phyloP scores from a whole-genome alignment of 2,329 filamentous ascomycete genomes.

The Monilinia aucupariae region DNA sequence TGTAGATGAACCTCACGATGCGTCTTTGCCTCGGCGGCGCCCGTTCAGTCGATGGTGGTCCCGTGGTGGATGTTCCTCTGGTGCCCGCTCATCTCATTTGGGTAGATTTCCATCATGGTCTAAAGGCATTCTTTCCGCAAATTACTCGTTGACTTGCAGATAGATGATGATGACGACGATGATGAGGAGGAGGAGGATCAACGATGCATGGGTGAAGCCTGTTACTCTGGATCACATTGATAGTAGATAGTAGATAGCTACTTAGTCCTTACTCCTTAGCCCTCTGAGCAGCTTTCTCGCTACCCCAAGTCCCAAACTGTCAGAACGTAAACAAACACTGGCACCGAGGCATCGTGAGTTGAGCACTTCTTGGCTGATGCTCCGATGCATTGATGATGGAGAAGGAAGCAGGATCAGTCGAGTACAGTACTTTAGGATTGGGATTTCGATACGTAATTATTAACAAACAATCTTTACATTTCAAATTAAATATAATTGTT shows the following conservation, averaged over 20 bases:
- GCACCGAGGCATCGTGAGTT: slow-evolving; percentile 11
- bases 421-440: slow-evolving; percentile 17
- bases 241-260: not conserved
- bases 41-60: slow-evolving; percentile 5
- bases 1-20: not conserved
- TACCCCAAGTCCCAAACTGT: not conserved
- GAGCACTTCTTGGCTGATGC: slow-evolving; percentile 16
- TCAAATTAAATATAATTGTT: too few relatives aligned
- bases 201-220: slow-evolving; percentile 15
- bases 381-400: slow-evolving; percentile 15
- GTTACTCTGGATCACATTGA: slow-evolving; percentile 3
- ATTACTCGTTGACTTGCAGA: slow-evolving; percentile 19
- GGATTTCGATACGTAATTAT: too few relatives aligned
- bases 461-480: too few relatives aligned
- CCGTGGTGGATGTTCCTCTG: not conserved
- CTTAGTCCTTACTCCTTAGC: too few relatives aligned
- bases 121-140: slow-evolving; percentile 5
- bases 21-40: not conserved
- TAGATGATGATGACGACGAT: not conserved
- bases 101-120: not conserved
- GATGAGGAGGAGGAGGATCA: slow-evolving; percentile 15
- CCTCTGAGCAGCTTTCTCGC: slow-evolving; percentile 5
- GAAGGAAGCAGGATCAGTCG: slow-evolving; percentile 1
- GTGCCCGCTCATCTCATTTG: slow-evolving; percentile 2
- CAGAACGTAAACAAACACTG: slow-evolving; percentile 11